Percentiles rank a stretch among this genome's conserved stretches.
Evolutionary conservation across 805 yeast species (phyloP).

Genomic region (Millerago galiae): DNA sequence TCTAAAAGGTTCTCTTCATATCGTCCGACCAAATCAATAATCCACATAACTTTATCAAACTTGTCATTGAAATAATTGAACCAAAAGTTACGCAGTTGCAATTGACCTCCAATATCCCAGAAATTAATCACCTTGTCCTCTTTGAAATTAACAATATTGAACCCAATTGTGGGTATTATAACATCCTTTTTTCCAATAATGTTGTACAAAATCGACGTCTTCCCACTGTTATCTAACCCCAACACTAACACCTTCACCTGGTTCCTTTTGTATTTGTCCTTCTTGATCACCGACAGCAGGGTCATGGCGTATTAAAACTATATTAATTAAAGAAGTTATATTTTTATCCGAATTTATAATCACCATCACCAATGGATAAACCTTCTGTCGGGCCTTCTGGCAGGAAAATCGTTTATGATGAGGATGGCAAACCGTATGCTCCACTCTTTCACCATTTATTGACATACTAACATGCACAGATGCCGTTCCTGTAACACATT

Average conservation of each 20-base stretch:
- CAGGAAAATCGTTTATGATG: conserved; percentile 65
- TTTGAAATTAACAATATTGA: conserved; percentile 60
- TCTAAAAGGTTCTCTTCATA: conserved; percentile 61
- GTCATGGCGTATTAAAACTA: conserved; percentile 49
- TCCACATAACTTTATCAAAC: conserved; percentile 76
- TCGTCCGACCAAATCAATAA: conserved; percentile 60
- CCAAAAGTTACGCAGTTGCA: conserved; percentile 82
- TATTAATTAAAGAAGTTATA: not conserved
- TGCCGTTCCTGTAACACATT: conserved; percentile 88
- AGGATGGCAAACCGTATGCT: conserved; percentile 90
- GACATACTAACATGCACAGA: conserved; percentile 7
- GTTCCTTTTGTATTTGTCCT: conserved; percentile 73
- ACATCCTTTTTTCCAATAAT: conserved; percentile 42
- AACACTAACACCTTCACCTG: conserved; percentile 71
- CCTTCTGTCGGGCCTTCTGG: conserved; percentile 56
- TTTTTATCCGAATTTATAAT: not conserved
- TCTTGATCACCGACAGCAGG: conserved; percentile 66
- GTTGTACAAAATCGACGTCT: conserved; percentile 70
- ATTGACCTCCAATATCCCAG: conserved; percentile 94
- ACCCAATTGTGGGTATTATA: conserved; percentile 90
- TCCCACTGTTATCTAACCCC: conserved; percentile 90
- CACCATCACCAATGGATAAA: conserved; percentile 5
- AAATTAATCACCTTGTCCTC: conserved; percentile 39
- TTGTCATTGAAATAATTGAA: conserved; percentile 77
- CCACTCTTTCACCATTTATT: not conserved